Base-by-base conservation (phyloP, 2,329 filamentous ascomycete species). In the Penicillium sp. region DNA sequence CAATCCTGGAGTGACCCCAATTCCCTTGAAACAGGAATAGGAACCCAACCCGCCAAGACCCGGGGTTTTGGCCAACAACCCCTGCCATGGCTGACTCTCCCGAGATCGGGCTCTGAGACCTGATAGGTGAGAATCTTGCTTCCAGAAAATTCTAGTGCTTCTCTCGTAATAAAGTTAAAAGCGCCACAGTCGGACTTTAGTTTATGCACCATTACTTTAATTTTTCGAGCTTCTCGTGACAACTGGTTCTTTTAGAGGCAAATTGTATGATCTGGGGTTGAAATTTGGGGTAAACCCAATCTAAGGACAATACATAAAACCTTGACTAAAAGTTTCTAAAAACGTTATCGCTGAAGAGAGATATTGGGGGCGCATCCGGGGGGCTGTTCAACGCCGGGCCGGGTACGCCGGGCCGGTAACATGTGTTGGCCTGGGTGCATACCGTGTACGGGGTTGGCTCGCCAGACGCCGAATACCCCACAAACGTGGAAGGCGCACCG, bases 131-230 rank as follows among this genome's bases (percentile, higher is more conserved):
- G 25, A 31, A n/a, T 25, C 9, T 54, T 15, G 15, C 46, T 56
- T 56, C 54, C 31, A 52, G 54, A 56, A 56, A 45, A 56, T 38
- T 56, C 54, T 52, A 56, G 54, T 37, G 15, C 9, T 13, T 6
- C 21, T 7, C 17, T 29, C 25, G 6, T 7, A 8, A 6, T 8
- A 52, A 52, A 35, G 50, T n/a, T 50, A 40, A 55, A 54, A 40
- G 29, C 51, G 51, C 41, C 51, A 54, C 51, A 10, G 35, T 33
- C 17, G 4, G 35, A 37, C 3, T 33, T 23, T 47, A 23, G 17
- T 27, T 52, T 10, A 27, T 40, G 33, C n/a, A 48, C 5, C 15
- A 27, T n/a, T 25, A 45, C 50, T 53, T 43, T 45, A 46, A 46
- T 46, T 21, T 8, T 19, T 25, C 12, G 10, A 25, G 33, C 17